Evolutionary conservation across 169 alveolate genomes (phyloP).

Genomic region (Besnoitia besnoiti): DNA sequence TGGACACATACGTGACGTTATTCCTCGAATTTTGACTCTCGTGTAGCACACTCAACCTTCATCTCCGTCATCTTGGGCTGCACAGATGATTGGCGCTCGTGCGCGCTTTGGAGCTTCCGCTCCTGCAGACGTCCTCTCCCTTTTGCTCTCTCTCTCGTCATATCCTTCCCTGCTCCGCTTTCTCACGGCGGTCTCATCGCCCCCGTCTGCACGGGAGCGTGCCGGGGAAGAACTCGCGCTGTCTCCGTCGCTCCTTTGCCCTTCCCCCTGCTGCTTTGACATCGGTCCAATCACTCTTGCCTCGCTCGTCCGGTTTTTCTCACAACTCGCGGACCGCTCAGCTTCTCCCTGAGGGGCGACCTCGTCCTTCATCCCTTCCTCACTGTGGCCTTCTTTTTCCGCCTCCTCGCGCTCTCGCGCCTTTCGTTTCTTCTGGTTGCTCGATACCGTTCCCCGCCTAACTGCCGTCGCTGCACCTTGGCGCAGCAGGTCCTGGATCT

Average conservation of each 20-base stretch:
- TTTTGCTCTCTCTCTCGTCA: not conserved
- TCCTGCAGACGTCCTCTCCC: not conserved
- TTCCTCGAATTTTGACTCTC: no score
- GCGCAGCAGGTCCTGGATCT: slow-evolving; percentile 10
- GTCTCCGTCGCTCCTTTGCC: not conserved
- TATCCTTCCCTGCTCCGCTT: not conserved
- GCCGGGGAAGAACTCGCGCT: not conserved
- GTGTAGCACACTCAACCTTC: no score
- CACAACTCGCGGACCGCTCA: not conserved
- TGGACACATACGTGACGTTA: no score
- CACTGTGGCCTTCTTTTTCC: not conserved
- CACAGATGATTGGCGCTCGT: not conserved
- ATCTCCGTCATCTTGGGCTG: slow-evolving; percentile 40
- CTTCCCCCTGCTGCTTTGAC: not conserved
- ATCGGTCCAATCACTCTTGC: not conserved
- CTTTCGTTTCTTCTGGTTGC: not conserved
- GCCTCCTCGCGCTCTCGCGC: not conserved
- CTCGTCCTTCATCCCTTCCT: not conserved
- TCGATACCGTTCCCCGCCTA: not conserved
- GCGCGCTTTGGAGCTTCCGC: not conserved
- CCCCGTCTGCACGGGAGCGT: not conserved
- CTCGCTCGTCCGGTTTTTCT: not conserved
- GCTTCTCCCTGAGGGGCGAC: not conserved
- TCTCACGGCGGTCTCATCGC: not conserved
- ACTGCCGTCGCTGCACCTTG: not conserved